Conservation (phyloP, 495 filamentous ascomycete species). For the Penicillium psychrofluorescens region DNA sequence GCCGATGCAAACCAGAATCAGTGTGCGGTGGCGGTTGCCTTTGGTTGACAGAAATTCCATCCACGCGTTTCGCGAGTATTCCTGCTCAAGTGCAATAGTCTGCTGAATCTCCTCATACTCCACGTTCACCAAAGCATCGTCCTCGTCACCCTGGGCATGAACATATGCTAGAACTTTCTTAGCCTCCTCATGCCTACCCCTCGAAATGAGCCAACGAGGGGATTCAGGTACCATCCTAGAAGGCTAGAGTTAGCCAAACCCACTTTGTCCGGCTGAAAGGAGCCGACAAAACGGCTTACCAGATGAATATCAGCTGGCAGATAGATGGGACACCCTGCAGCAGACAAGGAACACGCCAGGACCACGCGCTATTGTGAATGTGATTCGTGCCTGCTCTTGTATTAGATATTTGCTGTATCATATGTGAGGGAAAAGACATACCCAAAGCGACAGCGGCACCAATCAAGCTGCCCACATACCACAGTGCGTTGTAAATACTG, state of each 20-base stretch:
- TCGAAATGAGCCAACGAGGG: slow-evolving; percentile 24
- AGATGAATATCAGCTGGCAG: slow-evolving; percentile 40
- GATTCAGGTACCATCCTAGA: slow-evolving; percentile 37
- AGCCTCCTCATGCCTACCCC: slow-evolving; percentile 22
- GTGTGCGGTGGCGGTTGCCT: slow-evolving; percentile 57
- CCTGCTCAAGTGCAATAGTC: slow-evolving; percentile 18
- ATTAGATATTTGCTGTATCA: slow-evolving; percentile 39
- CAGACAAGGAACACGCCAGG: slow-evolving; percentile 41
- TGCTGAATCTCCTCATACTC: slow-evolving; percentile 21
- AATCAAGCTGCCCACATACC: slow-evolving; percentile 46
- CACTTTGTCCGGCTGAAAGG: too few relatives aligned
- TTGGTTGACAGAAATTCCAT: slow-evolving; percentile 55
- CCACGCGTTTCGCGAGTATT: slow-evolving; percentile 19
- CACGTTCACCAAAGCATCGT: slow-evolving; percentile 10
- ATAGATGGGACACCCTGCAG: slow-evolving; percentile 42
- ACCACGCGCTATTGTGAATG: slow-evolving; percentile 32
- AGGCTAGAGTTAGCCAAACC: too few relatives aligned
- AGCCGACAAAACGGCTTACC: slow-evolving; percentile 11
- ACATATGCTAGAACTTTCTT: slow-evolving; percentile 22
- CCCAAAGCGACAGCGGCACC: slow-evolving; percentile 16
- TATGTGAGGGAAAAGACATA: slow-evolving; percentile 4
- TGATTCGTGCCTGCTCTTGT: slow-evolving; percentile 25
- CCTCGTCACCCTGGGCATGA: slow-evolving; percentile 16
- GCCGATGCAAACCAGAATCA: slow-evolving; percentile 51
- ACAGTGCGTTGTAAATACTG: slow-evolving; percentile 52